Conservation (phyloP, 1,139 yeast genomes). For the Williopsis jadinii region DNA sequence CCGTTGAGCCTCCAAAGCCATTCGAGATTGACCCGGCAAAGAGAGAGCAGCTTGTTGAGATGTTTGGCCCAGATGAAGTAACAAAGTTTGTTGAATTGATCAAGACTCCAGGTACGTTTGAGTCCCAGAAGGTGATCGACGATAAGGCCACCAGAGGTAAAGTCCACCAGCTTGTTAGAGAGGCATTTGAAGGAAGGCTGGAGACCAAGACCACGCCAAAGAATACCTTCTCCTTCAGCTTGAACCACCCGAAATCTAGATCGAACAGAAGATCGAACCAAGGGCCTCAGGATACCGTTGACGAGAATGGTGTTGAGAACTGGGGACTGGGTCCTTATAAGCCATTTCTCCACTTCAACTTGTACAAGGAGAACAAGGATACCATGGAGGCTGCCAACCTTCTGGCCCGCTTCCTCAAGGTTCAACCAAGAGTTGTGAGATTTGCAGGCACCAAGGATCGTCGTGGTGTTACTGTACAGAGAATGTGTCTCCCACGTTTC, state of each 20-base stretch:
- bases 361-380: conserved; percentile 92
- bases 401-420: conserved; percentile 62
- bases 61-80: conserved; percentile 56
- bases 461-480: conserved; percentile 91
- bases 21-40: conserved; percentile 42
- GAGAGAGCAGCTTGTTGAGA: conserved; percentile 38
- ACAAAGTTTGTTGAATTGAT: conserved; percentile 51
- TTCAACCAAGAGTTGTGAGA: conserved; percentile 61
- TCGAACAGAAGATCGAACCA: conserved; percentile 1
- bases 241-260: conserved; percentile 14
- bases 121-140: conserved; percentile 48
- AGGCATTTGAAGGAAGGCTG: conserved; percentile 63
- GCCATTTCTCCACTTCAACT: conserved; percentile 65
- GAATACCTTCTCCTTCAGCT: conserved; percentile 56
- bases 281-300: conserved; percentile 38
- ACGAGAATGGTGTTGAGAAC: conserved; percentile 36
- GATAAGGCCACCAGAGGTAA: conserved; percentile 70
- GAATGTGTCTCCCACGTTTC: conserved; percentile 62
- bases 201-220: conserved; percentile 73
- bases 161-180: conserved; percentile 71
- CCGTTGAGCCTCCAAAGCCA: conserved; percentile 15
- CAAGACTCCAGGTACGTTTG: conserved; percentile 45
- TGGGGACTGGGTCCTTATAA: conserved; percentile 62
- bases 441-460: conserved; percentile 97
- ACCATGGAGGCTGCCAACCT: conserved; percentile 91